phyloP scores from a whole-genome alignment of 1,139 yeast species.

The Insectozyma bohioensis region DNA sequence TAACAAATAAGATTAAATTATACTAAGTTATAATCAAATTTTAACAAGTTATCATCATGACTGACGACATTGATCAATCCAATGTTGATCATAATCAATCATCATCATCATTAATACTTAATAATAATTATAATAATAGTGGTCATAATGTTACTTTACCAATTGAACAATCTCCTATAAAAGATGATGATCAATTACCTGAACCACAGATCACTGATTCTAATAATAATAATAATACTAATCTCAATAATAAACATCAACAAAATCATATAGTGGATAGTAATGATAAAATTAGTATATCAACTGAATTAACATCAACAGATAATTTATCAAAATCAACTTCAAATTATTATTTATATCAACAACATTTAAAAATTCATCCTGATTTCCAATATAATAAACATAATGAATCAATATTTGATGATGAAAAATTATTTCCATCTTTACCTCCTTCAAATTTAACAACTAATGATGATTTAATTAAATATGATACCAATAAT shows the following conservation, averaged over 20 bases:
- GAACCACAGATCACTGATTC: too few species aligned
- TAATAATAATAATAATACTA: too few species aligned
- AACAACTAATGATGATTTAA: constrained; percentile 21
- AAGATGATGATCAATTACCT: background rate
- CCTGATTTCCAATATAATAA: constrained; percentile 32
- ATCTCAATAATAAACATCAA: too few species aligned
- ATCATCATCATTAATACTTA: too few species aligned
- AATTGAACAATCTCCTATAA: background rate
- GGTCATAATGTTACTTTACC: too few species aligned
- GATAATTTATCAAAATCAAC: constrained; percentile 11
- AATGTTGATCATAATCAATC: too few species aligned
- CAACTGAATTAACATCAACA: constrained; percentile 1
- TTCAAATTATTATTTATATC: constrained; percentile 10
- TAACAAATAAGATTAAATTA: too few species aligned
- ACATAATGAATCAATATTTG: constrained; percentile 44
- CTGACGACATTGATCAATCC: too few species aligned
- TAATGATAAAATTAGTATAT: constrained; percentile 1
- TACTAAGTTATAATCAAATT: too few species aligned
- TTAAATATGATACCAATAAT: constrained; percentile 36
- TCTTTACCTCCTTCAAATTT: constrained; percentile 21
- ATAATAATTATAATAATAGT: too few species aligned
- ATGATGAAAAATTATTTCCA: constrained; percentile 38
- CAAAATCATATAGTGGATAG: too few species aligned
- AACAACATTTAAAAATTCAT: constrained; percentile 14
- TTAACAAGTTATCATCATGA: too few species aligned